These are phyloP conservation scores for Penicillium frequentans DNA, from an alignment of 2,329 filamentous ascomycete genomes.

Conservation along the genomic window DNA sequence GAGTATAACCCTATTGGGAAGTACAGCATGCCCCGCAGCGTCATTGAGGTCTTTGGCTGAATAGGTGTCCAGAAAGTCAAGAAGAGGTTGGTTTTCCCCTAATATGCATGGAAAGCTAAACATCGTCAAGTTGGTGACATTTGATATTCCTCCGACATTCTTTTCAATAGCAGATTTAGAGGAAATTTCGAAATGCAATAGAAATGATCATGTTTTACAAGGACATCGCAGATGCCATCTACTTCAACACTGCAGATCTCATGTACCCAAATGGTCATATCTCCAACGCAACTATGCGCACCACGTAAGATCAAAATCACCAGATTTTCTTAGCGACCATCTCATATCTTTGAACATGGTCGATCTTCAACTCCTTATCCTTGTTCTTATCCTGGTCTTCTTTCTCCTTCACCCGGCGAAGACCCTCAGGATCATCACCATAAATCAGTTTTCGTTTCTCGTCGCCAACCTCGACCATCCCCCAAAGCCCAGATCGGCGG, in stretches of 20 bases:
- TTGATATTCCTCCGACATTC: too few species aligned
- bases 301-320: slow-evolving; percentile 49
- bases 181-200: too few species aligned
- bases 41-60: slow-evolving; percentile 25
- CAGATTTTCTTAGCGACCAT: slow-evolving; percentile 98
- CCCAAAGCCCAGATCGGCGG: slow-evolving; percentile 76
- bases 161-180: too few species aligned
- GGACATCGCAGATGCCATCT: not conserved
- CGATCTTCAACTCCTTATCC: slow-evolving; percentile 59
- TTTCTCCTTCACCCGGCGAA: slow-evolving; percentile 63
- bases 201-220: not conserved
- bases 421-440: slow-evolving; percentile 73
- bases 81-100: too few species aligned
- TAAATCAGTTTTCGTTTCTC: slow-evolving; percentile 86
- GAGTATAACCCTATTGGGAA: slow-evolving; percentile 21
- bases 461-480: slow-evolving; percentile 83
- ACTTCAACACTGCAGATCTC: not conserved
- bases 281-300: not conserved
- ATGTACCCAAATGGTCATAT: not conserved
- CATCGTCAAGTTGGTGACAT: too few species aligned
- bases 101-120: too few species aligned
- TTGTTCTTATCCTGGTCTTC: slow-evolving; percentile 60
- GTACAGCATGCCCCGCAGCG: slow-evolving; percentile 22
- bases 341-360: slow-evolving; percentile 75
- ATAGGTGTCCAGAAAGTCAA: not conserved